Conservation (phyloP, 2,329 filamentous ascomycete genomes). For the Thielaviopsis musarum region DNA sequence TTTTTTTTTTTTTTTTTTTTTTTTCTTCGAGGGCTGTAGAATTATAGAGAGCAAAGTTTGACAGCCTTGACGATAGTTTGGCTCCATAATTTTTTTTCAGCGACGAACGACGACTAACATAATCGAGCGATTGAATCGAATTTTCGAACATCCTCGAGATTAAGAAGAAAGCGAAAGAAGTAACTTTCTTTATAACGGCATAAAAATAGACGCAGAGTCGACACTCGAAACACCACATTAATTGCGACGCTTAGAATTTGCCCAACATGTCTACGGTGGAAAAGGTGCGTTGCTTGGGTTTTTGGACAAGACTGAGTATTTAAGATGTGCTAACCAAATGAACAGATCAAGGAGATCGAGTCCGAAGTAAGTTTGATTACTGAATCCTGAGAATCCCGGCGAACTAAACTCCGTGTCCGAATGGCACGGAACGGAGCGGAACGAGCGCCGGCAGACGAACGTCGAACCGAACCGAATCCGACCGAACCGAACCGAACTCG, state of each 20-base stretch:
- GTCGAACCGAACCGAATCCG: not conserved
- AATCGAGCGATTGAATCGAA: not conserved
- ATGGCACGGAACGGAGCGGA: not conserved
- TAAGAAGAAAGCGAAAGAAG: not conserved
- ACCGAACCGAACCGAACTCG: not conserved
- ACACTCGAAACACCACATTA: not conserved
- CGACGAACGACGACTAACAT: not conserved
- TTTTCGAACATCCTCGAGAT: not conserved
- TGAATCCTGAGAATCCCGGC: constrained; percentile 1
- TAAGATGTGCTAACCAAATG: constrained; percentile 3
- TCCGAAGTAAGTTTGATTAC: constrained; percentile 50
- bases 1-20: not conserved
- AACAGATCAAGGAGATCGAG: constrained; percentile 91
- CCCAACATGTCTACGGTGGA: constrained; percentile 86
- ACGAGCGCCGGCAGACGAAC: too few relatives aligned
- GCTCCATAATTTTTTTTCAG: not conserved
- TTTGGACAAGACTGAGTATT: not conserved
- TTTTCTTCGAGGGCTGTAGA: not conserved
- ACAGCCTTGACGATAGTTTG: not conserved
- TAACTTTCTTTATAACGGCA: not conserved
- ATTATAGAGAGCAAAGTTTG: not conserved
- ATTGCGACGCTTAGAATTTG: constrained; percentile 7
- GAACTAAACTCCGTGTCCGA: not conserved
- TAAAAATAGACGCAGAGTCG: constrained; percentile 5
- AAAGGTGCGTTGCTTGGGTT: constrained; percentile 44